Base-by-base conservation (phyloP, 2,329 filamentous ascomycete genomes). In the Sclerotinia sclerotiorum region DNA sequence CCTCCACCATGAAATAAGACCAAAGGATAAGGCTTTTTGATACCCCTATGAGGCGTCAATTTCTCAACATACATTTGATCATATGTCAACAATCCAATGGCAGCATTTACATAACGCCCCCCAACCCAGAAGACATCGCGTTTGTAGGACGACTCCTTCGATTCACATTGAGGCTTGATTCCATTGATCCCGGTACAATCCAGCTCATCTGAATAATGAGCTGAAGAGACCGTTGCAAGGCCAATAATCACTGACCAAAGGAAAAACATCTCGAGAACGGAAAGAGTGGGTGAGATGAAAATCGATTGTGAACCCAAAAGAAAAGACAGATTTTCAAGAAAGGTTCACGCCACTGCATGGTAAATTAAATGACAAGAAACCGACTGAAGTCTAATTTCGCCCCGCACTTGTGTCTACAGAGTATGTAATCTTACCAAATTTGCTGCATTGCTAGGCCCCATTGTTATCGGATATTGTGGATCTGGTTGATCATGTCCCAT, bases 61-160 rank as follows among this genome's bases (percentile, higher is more conserved):
- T 79, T 79, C 76, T 85, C 84, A 35, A 85, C 82, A 71, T 85
- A 85, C 78, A 85, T 82, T 76, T 85, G 83, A 70, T 80, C 69
- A 46, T 69, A 71, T n/a, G 68, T 70, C 48, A 70, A 52, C 29
- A 67, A 52, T 15, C 65, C 70, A 60, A 71, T 70, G 10, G 64
- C 68, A 19, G 60, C 69, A 27, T 65, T 61, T 15, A 69, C 68
- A 58, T 72, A 72, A 62, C 69, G 39, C 17, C 72, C 72, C 19
- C 71, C 72, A 55, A 73, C 65, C 67, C 69, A 72, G 52, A 73
- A 73, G 1, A 70, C 68, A 68, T 72, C 69, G 19, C 71, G 69
- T 56, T 68, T 68, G 65, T 72, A 68, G 5, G 69, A 52, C 1
- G 68, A 35, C 62, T 75, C 74, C 0, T 48, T 15, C 7, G 73